Conservation (phyloP, 176 grass and related monocot genomes). For the Zizania latifolia region DNA sequence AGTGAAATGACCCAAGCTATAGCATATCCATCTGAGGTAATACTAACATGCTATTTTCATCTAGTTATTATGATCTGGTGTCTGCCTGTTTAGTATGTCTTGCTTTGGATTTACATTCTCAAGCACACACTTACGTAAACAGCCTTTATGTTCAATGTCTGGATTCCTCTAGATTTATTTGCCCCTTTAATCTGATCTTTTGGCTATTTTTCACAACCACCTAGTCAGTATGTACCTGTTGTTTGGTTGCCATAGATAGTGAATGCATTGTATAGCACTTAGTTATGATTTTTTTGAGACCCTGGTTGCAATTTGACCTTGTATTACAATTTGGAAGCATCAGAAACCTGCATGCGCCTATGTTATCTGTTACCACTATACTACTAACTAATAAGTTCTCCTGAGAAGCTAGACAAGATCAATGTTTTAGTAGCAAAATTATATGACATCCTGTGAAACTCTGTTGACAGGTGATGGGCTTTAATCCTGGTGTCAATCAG, state of each 20-base stretch:
- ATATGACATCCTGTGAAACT: conserved; percentile 3
- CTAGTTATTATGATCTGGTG: background rate
- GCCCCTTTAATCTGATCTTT: background rate
- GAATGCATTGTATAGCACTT: background rate
- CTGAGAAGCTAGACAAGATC: background rate
- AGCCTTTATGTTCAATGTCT: background rate
- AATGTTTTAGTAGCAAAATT: background rate
- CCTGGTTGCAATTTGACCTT: background rate
- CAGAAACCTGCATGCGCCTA: background rate
- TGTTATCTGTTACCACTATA: background rate
- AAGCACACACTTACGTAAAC: background rate
- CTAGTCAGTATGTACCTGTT: background rate
- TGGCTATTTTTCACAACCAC: background rate
- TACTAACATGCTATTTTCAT: background rate
- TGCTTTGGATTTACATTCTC: conserved; percentile 10
- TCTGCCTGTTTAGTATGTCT: background rate
- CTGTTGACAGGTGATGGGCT: conserved; percentile 27
- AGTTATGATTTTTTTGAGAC: background rate
- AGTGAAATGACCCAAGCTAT: conserved; percentile 24
- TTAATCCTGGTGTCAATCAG: conserved; percentile 34
- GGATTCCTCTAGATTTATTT: background rate
- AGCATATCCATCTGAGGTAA: conserved; percentile 55
- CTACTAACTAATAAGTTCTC: background rate
- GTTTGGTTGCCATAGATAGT: background rate
- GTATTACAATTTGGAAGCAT: background rate